Percentiles rank a stretch among this genome's conserved stretches.
Evolutionary conservation across 192 early-diverging fungal genomes (phyloP).

Genomic region (Phlyctochytrium planicorne): DNA sequence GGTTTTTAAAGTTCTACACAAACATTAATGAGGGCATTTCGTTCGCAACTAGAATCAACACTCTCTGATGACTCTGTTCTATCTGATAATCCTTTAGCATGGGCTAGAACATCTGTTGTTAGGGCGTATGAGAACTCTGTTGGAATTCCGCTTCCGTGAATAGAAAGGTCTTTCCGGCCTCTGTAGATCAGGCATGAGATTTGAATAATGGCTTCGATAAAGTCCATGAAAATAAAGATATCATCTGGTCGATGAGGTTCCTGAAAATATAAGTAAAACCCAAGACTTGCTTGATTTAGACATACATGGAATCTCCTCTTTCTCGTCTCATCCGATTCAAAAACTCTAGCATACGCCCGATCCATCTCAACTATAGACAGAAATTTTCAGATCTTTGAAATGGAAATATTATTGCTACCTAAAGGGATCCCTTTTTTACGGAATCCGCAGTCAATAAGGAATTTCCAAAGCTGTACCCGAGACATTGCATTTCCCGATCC

Average conservation of each 20-base stretch:
- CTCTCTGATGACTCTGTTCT: too few relatives aligned
- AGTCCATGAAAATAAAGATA: conserved; percentile 48
- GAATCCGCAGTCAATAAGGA: conserved; percentile 38
- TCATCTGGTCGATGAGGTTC: conserved; percentile 39
- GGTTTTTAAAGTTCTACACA: too few relatives aligned
- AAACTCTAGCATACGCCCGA: conserved; percentile 37
- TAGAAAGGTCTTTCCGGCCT: conserved; percentile 23
- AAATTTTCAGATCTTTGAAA: not conserved
- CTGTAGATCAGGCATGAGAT: conserved; percentile 36
- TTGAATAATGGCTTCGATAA: conserved; percentile 40
- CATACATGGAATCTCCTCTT: conserved; percentile 30
- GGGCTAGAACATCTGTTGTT: conserved; percentile 37
- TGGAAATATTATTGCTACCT: conserved; percentile 23
- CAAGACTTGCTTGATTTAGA: not conserved
- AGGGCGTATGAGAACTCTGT: conserved; percentile 37
- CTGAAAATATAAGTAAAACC: conserved; percentile 24
- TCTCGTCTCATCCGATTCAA: conserved; percentile 25
- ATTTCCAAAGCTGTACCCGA: conserved; percentile 38
- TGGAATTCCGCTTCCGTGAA: conserved; percentile 35
- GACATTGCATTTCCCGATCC: conserved; percentile 21
- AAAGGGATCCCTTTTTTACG: conserved; percentile 26
- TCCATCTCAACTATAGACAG: conserved; percentile 35
- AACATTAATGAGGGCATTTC: too few relatives aligned
- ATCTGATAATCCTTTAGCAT: too few relatives aligned
- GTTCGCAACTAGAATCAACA: too few relatives aligned